Conservation (phyloP, 108 stramenopile species). For the Skeletonema tropicum region DNA sequence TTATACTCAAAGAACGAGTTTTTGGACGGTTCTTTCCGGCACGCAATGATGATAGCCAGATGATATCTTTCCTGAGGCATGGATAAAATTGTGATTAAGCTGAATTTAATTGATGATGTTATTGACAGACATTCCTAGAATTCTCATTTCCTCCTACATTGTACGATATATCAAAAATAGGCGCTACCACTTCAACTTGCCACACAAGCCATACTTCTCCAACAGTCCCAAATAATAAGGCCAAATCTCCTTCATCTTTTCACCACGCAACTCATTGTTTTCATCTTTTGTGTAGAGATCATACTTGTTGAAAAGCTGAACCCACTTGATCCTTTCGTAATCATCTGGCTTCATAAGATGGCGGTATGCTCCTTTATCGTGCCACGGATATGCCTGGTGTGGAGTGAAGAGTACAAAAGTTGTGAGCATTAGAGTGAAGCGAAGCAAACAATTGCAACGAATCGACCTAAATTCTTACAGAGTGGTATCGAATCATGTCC, state of each 20-base stretch:
- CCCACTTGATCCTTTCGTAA: constrained; percentile 63
- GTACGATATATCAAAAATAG: neutral
- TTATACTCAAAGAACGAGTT: constrained; percentile 49
- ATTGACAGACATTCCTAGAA: too few relatives aligned
- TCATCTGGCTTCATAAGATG: constrained; percentile 57
- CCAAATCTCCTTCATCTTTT: constrained; percentile 57
- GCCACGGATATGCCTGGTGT: neutral
- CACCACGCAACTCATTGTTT: constrained; percentile 56
- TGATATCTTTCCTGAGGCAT: constrained; percentile 47
- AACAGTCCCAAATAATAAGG: constrained; percentile 69
- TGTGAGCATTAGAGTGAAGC: neutral
- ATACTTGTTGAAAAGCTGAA: constrained; percentile 74
- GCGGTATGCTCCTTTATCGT: neutral
- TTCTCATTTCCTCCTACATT: neutral
- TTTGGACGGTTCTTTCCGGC: constrained; percentile 40
- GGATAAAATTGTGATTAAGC: constrained; percentile 35
- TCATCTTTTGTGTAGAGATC: constrained; percentile 84
- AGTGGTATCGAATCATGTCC: constrained; percentile 85
- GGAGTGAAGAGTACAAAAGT: neutral
- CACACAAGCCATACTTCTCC: constrained; percentile 73
- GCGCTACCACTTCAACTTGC: constrained; percentile 68
- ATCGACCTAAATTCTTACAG: neutral
- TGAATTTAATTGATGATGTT: neutral
- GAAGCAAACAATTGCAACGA: neutral
- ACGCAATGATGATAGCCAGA: constrained; percentile 55